Evolutionary conservation across 345 rosid species (phyloP), one percentile per base, ranked within the genome.

Genomic region (Sisymbrium altissimum): DNA sequence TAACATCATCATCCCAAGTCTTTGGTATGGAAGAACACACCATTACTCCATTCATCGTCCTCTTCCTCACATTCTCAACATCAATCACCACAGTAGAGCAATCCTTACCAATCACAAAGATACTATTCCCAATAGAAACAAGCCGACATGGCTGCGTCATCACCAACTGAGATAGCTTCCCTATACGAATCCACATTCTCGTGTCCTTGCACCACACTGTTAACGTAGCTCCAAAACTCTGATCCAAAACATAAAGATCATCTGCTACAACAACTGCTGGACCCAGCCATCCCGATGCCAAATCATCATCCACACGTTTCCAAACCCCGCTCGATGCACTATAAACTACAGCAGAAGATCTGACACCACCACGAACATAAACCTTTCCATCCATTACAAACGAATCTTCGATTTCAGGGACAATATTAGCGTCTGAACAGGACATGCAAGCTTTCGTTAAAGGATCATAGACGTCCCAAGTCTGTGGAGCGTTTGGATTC

Each of bases 261-360:
- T 71, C 91, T 44, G 81, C 88, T 18, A 85, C 85, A 27, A 83
- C 86, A 32, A 88, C 91, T 7, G 96, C 94, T 9, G 93, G 94
- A 74, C 96, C 97, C 25, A 50, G 79, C 96, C 94, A 92, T 57
- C 97, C 97, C 13, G 85, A 83, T 1, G 85, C 87, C 61, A 92
- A 73, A 64, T 81, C 84, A 52, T 79, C 83, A 75, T 88, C 94
- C 64, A 83, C 85, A 17, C 54, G 87, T 76, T 84, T 75, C 98
- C 98, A 92, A 0, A 66, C 81, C 30, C 84, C 79, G 23, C 59
- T 79, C 3, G 67, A 79, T 50, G 89, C 86, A 46, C 83, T 84
- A 27, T 88, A 89, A 40, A 83, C 80, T 0, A 76, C 80, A 25
- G 81, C 83, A 4, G 84, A 81, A 45, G 81, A 50, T 38, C 78